These are phyloP conservation scores for Akanthomyces uredinophilus DNA, from an alignment of 2,329 filamentous ascomycete species.

Conservation along the genomic window DNA sequence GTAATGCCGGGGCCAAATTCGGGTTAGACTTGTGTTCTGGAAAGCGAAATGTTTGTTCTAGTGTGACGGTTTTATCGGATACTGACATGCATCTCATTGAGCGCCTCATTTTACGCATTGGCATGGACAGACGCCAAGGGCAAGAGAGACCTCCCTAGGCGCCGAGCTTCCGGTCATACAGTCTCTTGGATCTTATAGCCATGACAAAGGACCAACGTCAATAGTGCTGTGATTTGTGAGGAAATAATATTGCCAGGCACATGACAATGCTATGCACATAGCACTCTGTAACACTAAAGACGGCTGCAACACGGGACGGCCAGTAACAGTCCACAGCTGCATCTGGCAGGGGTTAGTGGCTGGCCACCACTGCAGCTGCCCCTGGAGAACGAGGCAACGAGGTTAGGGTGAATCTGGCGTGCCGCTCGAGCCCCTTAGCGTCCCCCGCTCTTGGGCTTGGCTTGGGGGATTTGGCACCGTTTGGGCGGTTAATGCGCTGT, in stretches of 20 bases:
- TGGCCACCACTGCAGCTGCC: background rate
- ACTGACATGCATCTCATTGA: background rate
- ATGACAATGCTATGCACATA: conserved; percentile 2
- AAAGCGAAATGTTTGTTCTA: background rate
- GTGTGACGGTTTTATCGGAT: background rate
- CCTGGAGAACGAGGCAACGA: background rate
- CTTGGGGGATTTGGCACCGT: background rate
- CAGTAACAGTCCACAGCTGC: background rate
- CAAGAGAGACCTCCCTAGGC: too few relatives aligned
- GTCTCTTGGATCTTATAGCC: background rate
- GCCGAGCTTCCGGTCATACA: background rate
- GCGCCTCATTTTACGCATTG: background rate
- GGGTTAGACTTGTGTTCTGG: background rate
- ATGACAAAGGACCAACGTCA: background rate
- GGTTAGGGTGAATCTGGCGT: background rate
- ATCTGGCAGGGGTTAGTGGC: conserved; percentile 2
- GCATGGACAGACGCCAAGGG: background rate
- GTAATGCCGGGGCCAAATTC: background rate
- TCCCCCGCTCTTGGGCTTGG: conserved; percentile 12
- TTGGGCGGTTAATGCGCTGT: conserved; percentile 3
- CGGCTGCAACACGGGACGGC: background rate
- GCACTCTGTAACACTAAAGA: conserved; percentile 2
- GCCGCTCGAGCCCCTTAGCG: conserved; percentile 11
- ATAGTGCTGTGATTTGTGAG: background rate
- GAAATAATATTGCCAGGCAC: conserved; percentile 1